Percentiles rank a stretch among this genome's conserved stretches.
Evolutionary conservation across 2,329 filamentous ascomycete species (phyloP).

Genomic region (Aureobasidium mangrovei): DNA sequence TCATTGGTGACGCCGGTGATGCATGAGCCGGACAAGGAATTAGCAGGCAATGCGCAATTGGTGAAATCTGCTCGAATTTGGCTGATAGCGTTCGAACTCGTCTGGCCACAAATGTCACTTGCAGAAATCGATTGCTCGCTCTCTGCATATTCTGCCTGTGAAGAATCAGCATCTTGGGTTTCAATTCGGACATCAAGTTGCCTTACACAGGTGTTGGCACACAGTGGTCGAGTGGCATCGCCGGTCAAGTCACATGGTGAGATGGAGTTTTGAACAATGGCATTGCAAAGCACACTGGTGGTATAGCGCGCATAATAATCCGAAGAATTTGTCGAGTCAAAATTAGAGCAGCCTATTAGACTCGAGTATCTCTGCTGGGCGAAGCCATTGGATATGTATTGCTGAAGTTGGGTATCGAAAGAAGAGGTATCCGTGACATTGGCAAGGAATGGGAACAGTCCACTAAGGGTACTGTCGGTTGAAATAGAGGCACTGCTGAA

Average conservation of each 20-base stretch:
- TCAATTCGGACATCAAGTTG: not conserved
- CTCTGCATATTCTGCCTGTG: slow-evolving; percentile 68
- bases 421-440: slow-evolving; percentile 66
- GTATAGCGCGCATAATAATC: slow-evolving; percentile 89
- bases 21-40: slow-evolving; percentile 66
- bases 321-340: slow-evolving; percentile 70
- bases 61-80: slow-evolving; percentile 89
- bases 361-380: slow-evolving; percentile 69
- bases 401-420: slow-evolving; percentile 67
- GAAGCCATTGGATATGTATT: slow-evolving; percentile 68
- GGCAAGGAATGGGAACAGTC: slow-evolving; percentile 69
- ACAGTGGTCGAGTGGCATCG: slow-evolving; percentile 64
- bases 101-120: slow-evolving; percentile 60
- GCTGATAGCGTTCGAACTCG: slow-evolving; percentile 50
- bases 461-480: slow-evolving; percentile 48
- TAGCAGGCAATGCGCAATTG: slow-evolving; percentile 74
- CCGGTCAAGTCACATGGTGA: slow-evolving; percentile 56
- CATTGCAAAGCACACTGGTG: slow-evolving; percentile 84
- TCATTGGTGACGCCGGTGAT: slow-evolving; percentile 73
- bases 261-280: slow-evolving; percentile 84
- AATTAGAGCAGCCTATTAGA: slow-evolving; percentile 67
- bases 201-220: slow-evolving; percentile 79
- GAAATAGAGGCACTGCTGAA: slow-evolving; percentile 66
- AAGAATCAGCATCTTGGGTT: slow-evolving; percentile 16
- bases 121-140: slow-evolving; percentile 80